These are phyloP conservation scores for Trichoderma oligosporum DNA, from an alignment of 2,329 filamentous ascomycete genomes.

Conservation along the genomic window DNA sequence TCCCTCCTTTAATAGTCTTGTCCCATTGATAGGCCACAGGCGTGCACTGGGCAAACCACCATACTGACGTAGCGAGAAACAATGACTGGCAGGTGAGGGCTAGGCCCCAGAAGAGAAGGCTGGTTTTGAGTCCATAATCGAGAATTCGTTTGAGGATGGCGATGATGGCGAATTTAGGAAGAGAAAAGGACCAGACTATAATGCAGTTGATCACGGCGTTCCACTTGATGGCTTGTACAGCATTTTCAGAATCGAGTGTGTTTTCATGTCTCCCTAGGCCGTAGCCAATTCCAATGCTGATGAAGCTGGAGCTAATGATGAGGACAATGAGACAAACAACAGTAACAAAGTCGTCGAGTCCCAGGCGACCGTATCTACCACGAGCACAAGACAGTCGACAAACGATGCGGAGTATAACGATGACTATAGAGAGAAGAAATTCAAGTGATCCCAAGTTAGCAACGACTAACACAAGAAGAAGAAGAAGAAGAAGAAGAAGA, in stretches of 20 bases:
- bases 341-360: conserved; percentile 27
- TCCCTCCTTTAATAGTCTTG: conserved; percentile 21
- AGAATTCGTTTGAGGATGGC: conserved; percentile 29
- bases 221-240: conserved; percentile 25
- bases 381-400: conserved; percentile 23
- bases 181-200: conserved; percentile 28
- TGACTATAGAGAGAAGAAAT: conserved; percentile 17
- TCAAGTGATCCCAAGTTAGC: neutral
- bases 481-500: too few species aligned
- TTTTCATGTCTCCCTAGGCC: conserved; percentile 25
- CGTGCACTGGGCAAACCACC: conserved; percentile 28
- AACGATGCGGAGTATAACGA: conserved; percentile 24
- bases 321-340: conserved; percentile 23
- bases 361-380: conserved; percentile 25
- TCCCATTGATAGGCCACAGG: conserved; percentile 27
- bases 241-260: conserved; percentile 9
- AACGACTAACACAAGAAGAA: neutral
- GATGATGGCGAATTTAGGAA: conserved; percentile 29
- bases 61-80: conserved; percentile 26
- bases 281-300: conserved; percentile 25
- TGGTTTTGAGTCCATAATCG: conserved; percentile 27
- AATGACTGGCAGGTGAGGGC: conserved; percentile 26
- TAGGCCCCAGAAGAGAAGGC: conserved; percentile 26
- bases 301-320: conserved; percentile 25
- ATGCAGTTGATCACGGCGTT: conserved; percentile 28